Conservation (phyloP, 1,139 yeast genomes). For the Pichia sp. region DNA sequence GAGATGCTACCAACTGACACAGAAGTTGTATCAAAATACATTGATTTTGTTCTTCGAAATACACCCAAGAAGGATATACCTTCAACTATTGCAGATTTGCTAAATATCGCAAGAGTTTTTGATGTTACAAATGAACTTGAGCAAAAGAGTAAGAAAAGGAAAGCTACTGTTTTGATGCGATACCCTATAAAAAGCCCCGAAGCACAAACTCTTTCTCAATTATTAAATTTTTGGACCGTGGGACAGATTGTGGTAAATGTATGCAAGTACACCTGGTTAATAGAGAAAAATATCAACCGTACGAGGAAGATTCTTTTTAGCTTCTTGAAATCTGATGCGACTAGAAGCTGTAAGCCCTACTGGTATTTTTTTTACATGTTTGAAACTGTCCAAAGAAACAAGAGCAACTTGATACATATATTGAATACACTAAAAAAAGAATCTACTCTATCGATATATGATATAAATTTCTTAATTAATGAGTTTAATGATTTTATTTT, state of each 20-base stretch:
- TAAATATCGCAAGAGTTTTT: slow-evolving; percentile 13
- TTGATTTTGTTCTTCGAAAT: slow-evolving; percentile 14
- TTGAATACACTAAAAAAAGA: slow-evolving; percentile 36
- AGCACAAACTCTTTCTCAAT: slow-evolving; percentile 22
- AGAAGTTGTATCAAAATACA: slow-evolving; percentile 18
- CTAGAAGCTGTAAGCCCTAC: slow-evolving; percentile 39
- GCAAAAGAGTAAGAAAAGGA: slow-evolving; percentile 10
- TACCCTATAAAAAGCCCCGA: slow-evolving; percentile 12
- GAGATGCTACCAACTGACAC: slow-evolving; percentile 13
- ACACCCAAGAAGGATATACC: neutral
- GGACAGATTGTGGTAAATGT: slow-evolving; percentile 33
- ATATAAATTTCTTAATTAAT: slow-evolving; percentile 37
- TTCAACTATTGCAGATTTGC: slow-evolving; percentile 9
- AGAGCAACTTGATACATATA: slow-evolving; percentile 37
- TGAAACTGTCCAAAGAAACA: slow-evolving; percentile 39
- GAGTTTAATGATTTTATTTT: slow-evolving; percentile 31
- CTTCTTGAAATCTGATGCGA: slow-evolving; percentile 32
- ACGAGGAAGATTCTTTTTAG: slow-evolving; percentile 39
- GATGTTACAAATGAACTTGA: slow-evolving; percentile 11
- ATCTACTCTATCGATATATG: slow-evolving; percentile 41
- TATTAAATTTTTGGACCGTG: slow-evolving; percentile 30
- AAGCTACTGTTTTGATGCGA: neutral
- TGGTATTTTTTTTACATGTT: slow-evolving; percentile 53
- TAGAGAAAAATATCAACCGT: slow-evolving; percentile 28
- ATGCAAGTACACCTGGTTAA: slow-evolving; percentile 33